Evolutionary conservation across 768 basidiomycete genomes (phyloP), one percentile per base, ranked within the genome.

Genomic region (Pholiota molesta): DNA sequence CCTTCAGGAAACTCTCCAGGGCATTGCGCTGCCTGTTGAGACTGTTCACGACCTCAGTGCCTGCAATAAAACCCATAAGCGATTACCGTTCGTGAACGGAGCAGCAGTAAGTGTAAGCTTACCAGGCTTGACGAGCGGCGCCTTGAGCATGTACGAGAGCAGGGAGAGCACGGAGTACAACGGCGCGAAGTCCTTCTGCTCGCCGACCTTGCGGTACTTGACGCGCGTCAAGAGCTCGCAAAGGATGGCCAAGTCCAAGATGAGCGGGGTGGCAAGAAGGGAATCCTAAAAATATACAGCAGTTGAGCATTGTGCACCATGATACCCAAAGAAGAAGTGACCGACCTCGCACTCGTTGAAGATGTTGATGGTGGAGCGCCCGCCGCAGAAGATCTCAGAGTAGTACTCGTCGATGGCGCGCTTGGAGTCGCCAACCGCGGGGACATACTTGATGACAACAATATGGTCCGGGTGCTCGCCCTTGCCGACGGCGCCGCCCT

Each of bases 391-490:
- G 71, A 99, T 95, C 83, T 99, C 96, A 11, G 94, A 96, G 77
- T 95, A 95, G 79, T 98, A 99, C 81, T 98, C 96, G 78, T 99
- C 97, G 82, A 99, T 95, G n/a, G 96, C 97, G 60, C 94, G 86
- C 87, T 98, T 99, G 60, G 92, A 94, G 80, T 99, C 97, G 40
- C 97, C 96, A 31, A 97, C 95, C 26, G 95, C 93, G 21, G 94
- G 95, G 2, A 98, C 90, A 68, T 97, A 97, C 83, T 97, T 97
- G 86, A 97, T 97, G 59, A 97, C 95, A 57, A 98, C 90, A 69
- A 96, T 85, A 73, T 99, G 97, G 76, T 98, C 96, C 29, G 97
- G 97, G 76, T 98, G 95, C 78, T 99, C 97, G 69, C 95, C 95
- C 77, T 96, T 95, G 68, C 83, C 88, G 23, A 77, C 67, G 52